These are phyloP conservation scores for Plasmodium sp. DNA, from an alignment of 169 alveolate genomes.

Conservation along the genomic window DNA sequence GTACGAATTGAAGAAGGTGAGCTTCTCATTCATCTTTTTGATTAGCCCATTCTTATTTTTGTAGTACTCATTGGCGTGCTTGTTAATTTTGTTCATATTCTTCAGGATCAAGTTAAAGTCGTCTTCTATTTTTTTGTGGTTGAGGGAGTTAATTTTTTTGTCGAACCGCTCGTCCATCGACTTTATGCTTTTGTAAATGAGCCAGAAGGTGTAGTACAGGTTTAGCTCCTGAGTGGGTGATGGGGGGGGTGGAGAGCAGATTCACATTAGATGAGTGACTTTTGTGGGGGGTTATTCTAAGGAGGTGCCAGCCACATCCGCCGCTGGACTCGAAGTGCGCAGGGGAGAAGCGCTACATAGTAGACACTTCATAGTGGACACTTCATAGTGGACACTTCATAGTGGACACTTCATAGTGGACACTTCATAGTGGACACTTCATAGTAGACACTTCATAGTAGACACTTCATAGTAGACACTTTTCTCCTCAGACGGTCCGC, in stretches of 20 bases:
- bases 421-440: too few species aligned
- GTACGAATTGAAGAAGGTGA: conserved; percentile 43
- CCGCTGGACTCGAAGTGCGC: background rate
- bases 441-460: too few species aligned
- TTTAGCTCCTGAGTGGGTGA: conserved; percentile 47
- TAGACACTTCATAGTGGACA: too few species aligned
- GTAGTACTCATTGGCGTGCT: conserved; percentile 68
- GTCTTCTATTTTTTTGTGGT: conserved; percentile 70
- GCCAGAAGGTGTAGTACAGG: conserved; percentile 61
- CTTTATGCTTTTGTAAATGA: conserved; percentile 60
- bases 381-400: too few species aligned
- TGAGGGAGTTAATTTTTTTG: conserved; percentile 56
- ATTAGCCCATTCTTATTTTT: conserved; percentile 52
- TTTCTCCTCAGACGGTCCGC: background rate
- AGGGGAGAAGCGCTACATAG: background rate
- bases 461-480: too few species aligned
- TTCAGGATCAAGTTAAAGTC: conserved; percentile 66
- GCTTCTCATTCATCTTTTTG: conserved; percentile 66
- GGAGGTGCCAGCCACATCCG: background rate
- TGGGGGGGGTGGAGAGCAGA: background rate
- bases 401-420: too few species aligned
- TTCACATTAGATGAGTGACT: background rate
- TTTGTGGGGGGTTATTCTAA: background rate
- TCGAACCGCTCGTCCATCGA: conserved; percentile 69
- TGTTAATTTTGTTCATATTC: conserved; percentile 74